Conservation (phyloP, 2,329 filamentous ascomycete species). For the Phialophora macrospora region DNA sequence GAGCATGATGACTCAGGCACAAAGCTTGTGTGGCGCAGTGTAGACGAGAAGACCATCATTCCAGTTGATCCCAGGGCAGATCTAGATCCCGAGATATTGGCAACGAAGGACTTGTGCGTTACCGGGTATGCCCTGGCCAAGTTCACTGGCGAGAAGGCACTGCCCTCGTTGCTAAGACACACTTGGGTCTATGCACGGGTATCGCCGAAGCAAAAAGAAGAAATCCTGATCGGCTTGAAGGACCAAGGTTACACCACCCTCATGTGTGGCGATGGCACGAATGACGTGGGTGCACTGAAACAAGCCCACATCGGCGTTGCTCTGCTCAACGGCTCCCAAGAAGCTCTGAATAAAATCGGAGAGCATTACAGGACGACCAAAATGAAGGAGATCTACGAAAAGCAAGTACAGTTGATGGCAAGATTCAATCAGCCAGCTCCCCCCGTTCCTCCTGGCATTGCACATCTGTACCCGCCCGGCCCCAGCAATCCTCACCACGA, state of each 20-base stretch:
- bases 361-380: slow-evolving; percentile 93
- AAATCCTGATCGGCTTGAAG: slow-evolving; percentile 94
- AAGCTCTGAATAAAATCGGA: slow-evolving; percentile 87
- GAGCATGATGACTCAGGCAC: slow-evolving; percentile 83
- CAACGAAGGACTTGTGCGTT: slow-evolving; percentile 88
- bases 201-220: slow-evolving; percentile 98
- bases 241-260: slow-evolving; percentile 97
- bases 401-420: slow-evolving; percentile 88
- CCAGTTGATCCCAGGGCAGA: slow-evolving; percentile 81
- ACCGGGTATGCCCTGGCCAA: slow-evolving; percentile 92
- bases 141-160: slow-evolving; percentile 79
- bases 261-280: slow-evolving; percentile 98
- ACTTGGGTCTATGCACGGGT: slow-evolving; percentile 98
- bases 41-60: slow-evolving; percentile 86
- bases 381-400: slow-evolving; percentile 99
- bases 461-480: slow-evolving; percentile 90
- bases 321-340: slow-evolving; percentile 88
- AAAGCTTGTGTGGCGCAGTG: slow-evolving; percentile 88
- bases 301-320: slow-evolving; percentile 97
- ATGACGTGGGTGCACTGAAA: slow-evolving; percentile 96
- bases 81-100: slow-evolving; percentile 79
- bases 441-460: slow-evolving; percentile 90
- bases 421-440: slow-evolving; percentile 92
- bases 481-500: slow-evolving; percentile 91
- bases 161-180: slow-evolving; percentile 78